Base-by-base conservation (phyloP, 2,329 filamentous ascomycete genomes). In the Bipolaris zeicola region DNA sequence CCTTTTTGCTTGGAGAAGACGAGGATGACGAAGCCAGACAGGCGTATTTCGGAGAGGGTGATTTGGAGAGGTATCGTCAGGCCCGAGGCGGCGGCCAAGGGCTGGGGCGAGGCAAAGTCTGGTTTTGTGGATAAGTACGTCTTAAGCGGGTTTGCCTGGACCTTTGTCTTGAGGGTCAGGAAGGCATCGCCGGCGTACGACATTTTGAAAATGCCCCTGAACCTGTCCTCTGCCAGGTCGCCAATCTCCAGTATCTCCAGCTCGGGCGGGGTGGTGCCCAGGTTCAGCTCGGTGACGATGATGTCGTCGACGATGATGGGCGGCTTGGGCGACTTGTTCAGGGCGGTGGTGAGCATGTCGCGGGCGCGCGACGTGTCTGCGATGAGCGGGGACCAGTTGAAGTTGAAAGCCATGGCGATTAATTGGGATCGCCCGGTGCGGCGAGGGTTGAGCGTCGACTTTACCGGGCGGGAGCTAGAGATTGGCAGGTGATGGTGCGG, bases 251-350 rank as follows among this genome's bases (percentile, higher is more conserved):
- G 80, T 63, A 99, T 98, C 79, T 99, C 95, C 70, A 99, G 81
- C 73, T 98, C 92, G 10, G 95, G 95, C 44, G 95, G 94, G 47
- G 96, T 91, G 59, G 91, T 93, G 73, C 95, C 95, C 61, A 99
- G 85, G 78, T 99, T 99, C 77, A 99, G 85, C 80, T 99, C 95
- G 78, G 92, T 96, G 66, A 99, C 95, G 76, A 97, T 86, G 79
- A 99, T 98, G 78, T 99, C 95, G 84, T 97, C 95, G 80, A 98
- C 95, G 75, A 99, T 99, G 74, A 98, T 98, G 58, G 95, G 95
- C 55, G 95, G 95, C 74, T 98, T 98, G 37, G 94, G 93, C 52
- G 91, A 95, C 80, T 98, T 98, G 84, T 99, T 99, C 71, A 99
- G 84, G 34, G 95, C 95, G 55, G 91, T 89, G 24, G 95, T 99